These are phyloP conservation scores for Colletotrichum sansevieriae DNA, from an alignment of 2,329 filamentous ascomycete genomes.

Conservation along the genomic window DNA sequence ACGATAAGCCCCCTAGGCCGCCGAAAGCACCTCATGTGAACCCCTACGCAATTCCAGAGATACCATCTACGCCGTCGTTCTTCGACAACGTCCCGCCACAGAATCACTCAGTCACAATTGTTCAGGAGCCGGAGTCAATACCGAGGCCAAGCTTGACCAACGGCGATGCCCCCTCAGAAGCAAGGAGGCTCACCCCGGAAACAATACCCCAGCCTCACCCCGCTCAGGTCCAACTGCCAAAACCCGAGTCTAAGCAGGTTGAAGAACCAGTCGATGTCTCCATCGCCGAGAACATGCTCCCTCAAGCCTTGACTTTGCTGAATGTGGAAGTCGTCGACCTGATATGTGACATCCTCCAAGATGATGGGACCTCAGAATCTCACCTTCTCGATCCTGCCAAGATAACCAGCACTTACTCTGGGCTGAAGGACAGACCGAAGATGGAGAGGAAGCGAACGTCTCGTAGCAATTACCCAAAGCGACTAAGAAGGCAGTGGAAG, in stretches of 20 bases:
- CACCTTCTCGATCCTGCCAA: constrained; percentile 57
- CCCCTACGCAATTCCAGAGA: constrained; percentile 50
- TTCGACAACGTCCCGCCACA: constrained; percentile 54
- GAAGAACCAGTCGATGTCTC: constrained; percentile 44
- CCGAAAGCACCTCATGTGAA: constrained; percentile 48
- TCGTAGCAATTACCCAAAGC: constrained; percentile 46
- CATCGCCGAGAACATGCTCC: constrained; percentile 56
- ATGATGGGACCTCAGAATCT: constrained; percentile 66
- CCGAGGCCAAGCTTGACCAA: constrained; percentile 2
- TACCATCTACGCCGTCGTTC: constrained; percentile 53
- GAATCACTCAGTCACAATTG: constrained; percentile 23
- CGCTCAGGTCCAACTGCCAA: not conserved
- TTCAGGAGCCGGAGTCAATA: constrained; percentile 35
- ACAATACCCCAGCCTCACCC: not conserved
- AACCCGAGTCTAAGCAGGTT: not conserved
- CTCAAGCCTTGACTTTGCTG: constrained; percentile 69
- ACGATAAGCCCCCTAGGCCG: constrained; percentile 53
- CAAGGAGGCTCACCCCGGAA: not conserved
- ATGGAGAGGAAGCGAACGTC: constrained; percentile 52
- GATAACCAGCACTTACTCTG: constrained; percentile 34
- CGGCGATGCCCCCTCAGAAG: not conserved
- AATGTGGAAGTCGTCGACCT: constrained; percentile 70
- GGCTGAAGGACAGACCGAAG: constrained; percentile 40
- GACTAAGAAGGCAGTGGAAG: constrained; percentile 65
- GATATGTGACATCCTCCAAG: constrained; percentile 70